A percentile compares a stretch with the other conserved stretches of the same genome.
These are phyloP conservation scores for Cordyceps pruinosa DNA, from an alignment of 2,329 filamentous ascomycete species.

Conservation along the genomic window DNA sequence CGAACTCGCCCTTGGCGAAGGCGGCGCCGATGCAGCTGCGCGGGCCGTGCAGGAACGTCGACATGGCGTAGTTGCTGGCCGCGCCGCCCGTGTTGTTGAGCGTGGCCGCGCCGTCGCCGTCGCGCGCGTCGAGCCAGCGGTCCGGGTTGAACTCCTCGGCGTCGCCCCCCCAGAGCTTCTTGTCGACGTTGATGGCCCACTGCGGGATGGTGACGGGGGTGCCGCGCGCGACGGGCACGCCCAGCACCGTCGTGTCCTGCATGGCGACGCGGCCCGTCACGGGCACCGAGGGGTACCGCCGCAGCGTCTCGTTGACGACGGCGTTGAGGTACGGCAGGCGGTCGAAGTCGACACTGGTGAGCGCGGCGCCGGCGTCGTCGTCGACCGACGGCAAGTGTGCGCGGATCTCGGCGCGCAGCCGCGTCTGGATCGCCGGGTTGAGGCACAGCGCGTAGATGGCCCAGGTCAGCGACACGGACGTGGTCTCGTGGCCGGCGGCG, in stretches of 20 bases:
- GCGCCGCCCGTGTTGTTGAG: constrained; percentile 52
- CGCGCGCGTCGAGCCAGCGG: constrained; percentile 54
- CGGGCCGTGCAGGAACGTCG: constrained; percentile 83
- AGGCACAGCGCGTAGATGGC: constrained; percentile 61
- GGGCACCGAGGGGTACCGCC: constrained; percentile 65
- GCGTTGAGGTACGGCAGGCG: constrained; percentile 67
- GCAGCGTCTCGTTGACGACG: constrained; percentile 63
- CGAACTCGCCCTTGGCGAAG: constrained; percentile 81
- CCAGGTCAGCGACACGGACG: constrained; percentile 70
- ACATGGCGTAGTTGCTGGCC: constrained; percentile 65
- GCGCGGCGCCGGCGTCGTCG: constrained; percentile 22
- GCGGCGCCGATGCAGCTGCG: constrained; percentile 75
- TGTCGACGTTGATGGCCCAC: constrained; percentile 63
- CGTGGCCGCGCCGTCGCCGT: constrained; percentile 10
- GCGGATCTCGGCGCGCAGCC: constrained; percentile 63
- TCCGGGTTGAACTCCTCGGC: constrained; percentile 72
- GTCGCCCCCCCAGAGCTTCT: constrained; percentile 67
- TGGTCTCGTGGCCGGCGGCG: constrained; percentile 76
- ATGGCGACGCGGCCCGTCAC: constrained; percentile 60
- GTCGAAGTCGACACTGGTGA: constrained; percentile 47
- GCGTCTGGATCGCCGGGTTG: constrained; percentile 56
- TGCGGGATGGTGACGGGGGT: constrained; percentile 60
- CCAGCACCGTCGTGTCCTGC: constrained; percentile 57
- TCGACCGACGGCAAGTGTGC: constrained; percentile 46
- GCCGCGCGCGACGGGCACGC: constrained; percentile 60